Conservation (phyloP, 306 rosid species). For the Urtica urens region DNA sequence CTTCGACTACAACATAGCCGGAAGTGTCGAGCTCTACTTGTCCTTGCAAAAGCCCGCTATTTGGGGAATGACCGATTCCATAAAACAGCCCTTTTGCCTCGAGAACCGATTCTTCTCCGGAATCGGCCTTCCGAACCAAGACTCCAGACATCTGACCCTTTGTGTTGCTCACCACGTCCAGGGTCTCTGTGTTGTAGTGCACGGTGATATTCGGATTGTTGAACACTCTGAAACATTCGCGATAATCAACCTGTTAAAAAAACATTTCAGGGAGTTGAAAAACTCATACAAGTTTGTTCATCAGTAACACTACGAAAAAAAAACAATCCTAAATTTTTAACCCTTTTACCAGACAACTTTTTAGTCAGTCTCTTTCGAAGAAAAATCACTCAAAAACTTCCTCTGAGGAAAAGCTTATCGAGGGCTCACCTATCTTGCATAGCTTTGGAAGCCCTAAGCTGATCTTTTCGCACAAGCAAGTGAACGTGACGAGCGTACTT, state of each 20-base stretch:
- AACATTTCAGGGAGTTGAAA: slow-evolving; percentile 94
- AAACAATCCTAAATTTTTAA: too few species aligned
- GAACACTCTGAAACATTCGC: slow-evolving; percentile 98
- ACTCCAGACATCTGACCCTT: slow-evolving; percentile 90
- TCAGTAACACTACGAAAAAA: slow-evolving; percentile 39
- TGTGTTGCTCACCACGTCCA: slow-evolving; percentile 80
- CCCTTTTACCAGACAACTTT: too few species aligned
- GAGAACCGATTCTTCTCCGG: slow-evolving; percentile 59
- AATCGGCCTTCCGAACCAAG: slow-evolving; percentile 52
- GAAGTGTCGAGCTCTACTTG: slow-evolving; percentile 69
- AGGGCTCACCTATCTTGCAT: slow-evolving; percentile 90
- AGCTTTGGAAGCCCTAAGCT: slow-evolving; percentile 85
- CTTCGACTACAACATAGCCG: slow-evolving; percentile 66
- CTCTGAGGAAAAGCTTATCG: slow-evolving; percentile 18
- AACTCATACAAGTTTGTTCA: slow-evolving; percentile 58
- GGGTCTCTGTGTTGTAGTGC: slow-evolving; percentile 85
- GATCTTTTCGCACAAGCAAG: slow-evolving; percentile 76
- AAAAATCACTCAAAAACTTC: too few species aligned
- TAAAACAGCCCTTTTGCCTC: slow-evolving; percentile 87
- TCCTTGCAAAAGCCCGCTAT: slow-evolving; percentile 69
- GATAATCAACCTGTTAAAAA: slow-evolving; percentile 99
- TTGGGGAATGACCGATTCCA: slow-evolving; percentile 92
- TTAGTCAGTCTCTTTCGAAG: too few species aligned
- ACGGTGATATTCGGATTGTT: slow-evolving; percentile 77
- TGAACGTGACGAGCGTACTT: slow-evolving; percentile 90